Conservation (phyloP, 352 stramenopile genomes). For the Saprolegnia parasitica region DNA sequence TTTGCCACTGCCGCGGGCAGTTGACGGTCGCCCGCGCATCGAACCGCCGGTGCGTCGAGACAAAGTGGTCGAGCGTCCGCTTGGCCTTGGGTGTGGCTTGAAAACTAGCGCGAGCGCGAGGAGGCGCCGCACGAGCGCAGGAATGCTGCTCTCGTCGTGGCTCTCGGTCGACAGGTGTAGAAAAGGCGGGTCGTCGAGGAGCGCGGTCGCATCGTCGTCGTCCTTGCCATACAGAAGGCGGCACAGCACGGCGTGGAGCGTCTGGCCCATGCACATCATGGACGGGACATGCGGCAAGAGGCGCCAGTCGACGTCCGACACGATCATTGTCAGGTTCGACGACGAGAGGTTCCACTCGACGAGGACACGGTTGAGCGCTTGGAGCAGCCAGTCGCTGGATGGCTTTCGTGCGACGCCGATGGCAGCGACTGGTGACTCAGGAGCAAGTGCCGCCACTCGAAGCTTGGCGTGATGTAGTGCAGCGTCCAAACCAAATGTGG, state of each 20-base stretch:
- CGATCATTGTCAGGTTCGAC: neutral
- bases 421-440: neutral
- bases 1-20: conserved; percentile 3
- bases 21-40: neutral
- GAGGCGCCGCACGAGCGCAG: conserved; percentile 4
- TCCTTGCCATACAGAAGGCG: neutral
- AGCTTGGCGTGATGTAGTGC: conserved; percentile 9
- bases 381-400: neutral
- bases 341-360: conserved; percentile 10
- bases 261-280: neutral
- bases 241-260: neutral
- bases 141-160: neutral
- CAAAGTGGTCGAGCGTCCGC: conserved; percentile 16
- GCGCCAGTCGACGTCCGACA: conserved; percentile 11
- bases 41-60: neutral
- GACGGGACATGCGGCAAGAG: neutral
- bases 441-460: conserved; percentile 15
- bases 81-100: neutral
- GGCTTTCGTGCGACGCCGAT: neutral
- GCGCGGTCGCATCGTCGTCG: neutral
- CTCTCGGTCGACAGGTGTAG: no score
- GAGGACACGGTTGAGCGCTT: neutral
- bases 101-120: conserved; percentile 4
- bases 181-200: neutral
- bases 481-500: conserved; percentile 13